Base-by-base conservation (phyloP, 164 flowering plant genomes). In the Akebia trifoliata region DNA sequence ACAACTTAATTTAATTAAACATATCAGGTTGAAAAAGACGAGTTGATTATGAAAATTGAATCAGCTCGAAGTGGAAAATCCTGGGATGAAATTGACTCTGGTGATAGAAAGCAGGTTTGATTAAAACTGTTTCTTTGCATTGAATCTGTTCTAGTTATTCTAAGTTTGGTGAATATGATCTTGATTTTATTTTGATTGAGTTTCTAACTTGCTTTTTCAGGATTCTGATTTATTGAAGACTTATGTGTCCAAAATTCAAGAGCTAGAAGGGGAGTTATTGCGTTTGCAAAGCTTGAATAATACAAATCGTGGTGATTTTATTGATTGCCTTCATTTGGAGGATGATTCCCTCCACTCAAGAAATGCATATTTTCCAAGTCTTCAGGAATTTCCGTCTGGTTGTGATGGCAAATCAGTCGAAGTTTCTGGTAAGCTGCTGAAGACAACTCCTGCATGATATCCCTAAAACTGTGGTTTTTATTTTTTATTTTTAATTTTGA, bases 21-120 rank as follows among this genome's bases (percentile, higher is more conserved):
- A 50, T 56, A 28, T 66, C 57, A 94, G 99, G 90, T 86, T 62
- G 97, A 94, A 69, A 86, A 81, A 59, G 99, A 88, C 60, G 76
- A 81, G 55, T 53, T 94, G 54, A 47, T 85, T 1, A 65, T 88
- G 81, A 78, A 79, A 74, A 80, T 94, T 55, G 95, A 90, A 77
- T 84, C 84, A 7, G 80, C 67, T 37, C 78, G 80, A 45, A 81
- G 65, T 68, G 96, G 97, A 37, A 85, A 82, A 68, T 63, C 96
- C 0, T 84, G 84, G 88, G 86, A 85, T 66, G 99, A 90, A 75
- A 75, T 80, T 57, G 91, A 90, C 8, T 47, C 62, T 30, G 43
- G 28, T 52, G 65, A 50, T 22, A 47, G 60, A 28, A 58, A 71
- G 45, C 71, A 87, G 97, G 99, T 86, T 48, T 51, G 69, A 17